These are phyloP conservation scores for Hypoxylon sp. DNA, from an alignment of 2,329 filamentous ascomycete species.

Conservation along the genomic window DNA sequence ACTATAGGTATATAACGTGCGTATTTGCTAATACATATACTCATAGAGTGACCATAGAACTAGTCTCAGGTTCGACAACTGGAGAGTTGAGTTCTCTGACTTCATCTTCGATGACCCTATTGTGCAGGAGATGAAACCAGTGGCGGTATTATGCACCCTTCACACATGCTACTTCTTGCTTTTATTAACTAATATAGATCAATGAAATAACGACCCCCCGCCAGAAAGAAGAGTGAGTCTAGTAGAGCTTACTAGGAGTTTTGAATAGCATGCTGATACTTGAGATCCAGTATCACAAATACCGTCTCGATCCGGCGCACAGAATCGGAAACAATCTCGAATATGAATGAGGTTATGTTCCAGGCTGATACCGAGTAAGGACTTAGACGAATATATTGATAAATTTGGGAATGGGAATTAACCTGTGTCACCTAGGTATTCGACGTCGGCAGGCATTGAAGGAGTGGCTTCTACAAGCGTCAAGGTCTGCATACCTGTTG, in stretches of 20 bases:
- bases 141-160: background rate
- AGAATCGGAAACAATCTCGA: conserved; percentile 2
- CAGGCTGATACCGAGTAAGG: conserved; percentile 2
- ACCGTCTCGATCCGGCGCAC: conserved; percentile 1
- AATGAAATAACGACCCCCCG: background rate
- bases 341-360: conserved; percentile 1
- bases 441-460: background rate
- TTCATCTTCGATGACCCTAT: conserved; percentile 7
- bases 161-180: background rate
- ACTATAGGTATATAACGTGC: background rate
- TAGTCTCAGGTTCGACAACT: conserved; percentile 3
- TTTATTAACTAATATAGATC: background rate
- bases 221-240: background rate
- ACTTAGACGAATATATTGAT: background rate
- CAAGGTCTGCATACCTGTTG: background rate
- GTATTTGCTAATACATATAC: background rate
- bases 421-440: background rate
- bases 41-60: conserved; percentile 7
- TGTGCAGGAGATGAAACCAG: conserved; percentile 4
- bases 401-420: background rate
- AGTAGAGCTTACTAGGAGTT: background rate
- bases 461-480: background rate
- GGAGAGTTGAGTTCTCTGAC: conserved; percentile 5
- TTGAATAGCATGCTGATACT: background rate
- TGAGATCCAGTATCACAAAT: background rate